Conservation (phyloP, 257 asterid genomes). For the Echium plantagineum region DNA sequence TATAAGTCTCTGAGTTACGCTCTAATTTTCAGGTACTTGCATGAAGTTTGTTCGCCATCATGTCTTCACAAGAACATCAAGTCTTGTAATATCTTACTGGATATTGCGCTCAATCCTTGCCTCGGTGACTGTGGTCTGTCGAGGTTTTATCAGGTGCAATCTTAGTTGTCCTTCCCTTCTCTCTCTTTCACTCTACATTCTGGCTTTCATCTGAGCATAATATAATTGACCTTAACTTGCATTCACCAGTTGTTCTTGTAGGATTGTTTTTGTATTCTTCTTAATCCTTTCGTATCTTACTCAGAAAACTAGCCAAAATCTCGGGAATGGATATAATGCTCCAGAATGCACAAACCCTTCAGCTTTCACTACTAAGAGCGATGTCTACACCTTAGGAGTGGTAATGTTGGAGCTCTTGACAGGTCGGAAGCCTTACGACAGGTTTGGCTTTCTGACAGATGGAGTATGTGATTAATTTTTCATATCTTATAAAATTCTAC, state of each 20-base stretch:
- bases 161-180: too few relatives aligned
- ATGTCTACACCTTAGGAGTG: slow-evolving; percentile 51
- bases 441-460: slow-evolving; percentile 16
- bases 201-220: too few relatives aligned
- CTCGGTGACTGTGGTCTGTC: slow-evolving; percentile 54
- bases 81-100: slow-evolving; percentile 51
- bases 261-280: background rate
- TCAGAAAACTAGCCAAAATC: slow-evolving; percentile 16
- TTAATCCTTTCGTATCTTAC: background rate
- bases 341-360: slow-evolving; percentile 43
- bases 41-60: slow-evolving; percentile 52
- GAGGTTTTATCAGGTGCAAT: slow-evolving; percentile 25
- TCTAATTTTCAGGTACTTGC: slow-evolving; percentile 35
- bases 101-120: slow-evolving; percentile 37
- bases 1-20: slow-evolving; percentile 1
- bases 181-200: too few relatives aligned
- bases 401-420: slow-evolving; percentile 53
- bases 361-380: slow-evolving; percentile 35
- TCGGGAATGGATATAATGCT: slow-evolving; percentile 36
- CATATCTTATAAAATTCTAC: background rate
- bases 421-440: slow-evolving; percentile 45
- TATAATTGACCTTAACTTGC: too few relatives aligned
- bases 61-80: slow-evolving; percentile 38
- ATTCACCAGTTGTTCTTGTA: background rate
- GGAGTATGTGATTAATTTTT: background rate